Evolutionary conservation across 805 yeast species (phyloP), one percentile per base, ranked within the genome.

Genomic region (Suhomyces xylopsoci): DNA sequence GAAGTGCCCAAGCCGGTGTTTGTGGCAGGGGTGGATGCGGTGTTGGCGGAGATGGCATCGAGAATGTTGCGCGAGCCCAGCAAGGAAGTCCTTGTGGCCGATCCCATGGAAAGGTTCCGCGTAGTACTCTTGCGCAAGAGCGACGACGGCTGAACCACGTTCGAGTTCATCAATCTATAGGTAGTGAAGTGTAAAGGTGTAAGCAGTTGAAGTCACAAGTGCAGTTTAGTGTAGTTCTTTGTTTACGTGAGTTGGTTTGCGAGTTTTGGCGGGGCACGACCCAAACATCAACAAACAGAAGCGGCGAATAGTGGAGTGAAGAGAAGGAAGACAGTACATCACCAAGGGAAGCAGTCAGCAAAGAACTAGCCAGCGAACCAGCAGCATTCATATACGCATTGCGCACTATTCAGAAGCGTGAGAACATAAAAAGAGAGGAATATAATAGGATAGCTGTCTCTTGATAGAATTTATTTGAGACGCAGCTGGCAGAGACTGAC

Each of bases 21-120:
- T 25, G 67, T 55, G 38, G 69, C 52, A 44, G 60, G 61, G 45
- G 61, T 62, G 48, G 69, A 66, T 7, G 74, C 74, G 20, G 24
- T 38, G 46, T 47, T 12, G 57, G 48, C 7, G 51, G 51, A 28
- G 42, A 32, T 42, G 30, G 56, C 51, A 51, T 57, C 59, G 50
- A 64, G 52, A 43, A 57, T 38, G 51, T 45, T 48, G 44, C 62
- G 50, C 38, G 66, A 48, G 28, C 64, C 64, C 8, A 63, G 61
- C 45, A 59, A 30, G 50, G 63, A 50, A 10, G 63, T 50, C 30
- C 64, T 47, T 10, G 65, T 55, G 28, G 65, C 67, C 12, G 62
- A 56, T 26, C 62, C 63, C 59, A 58, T 60, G 22, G 62, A 58
- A 28, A 62, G 58, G 26, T 57, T 52, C 41, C 59, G 61, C 36